Percentiles rank a stretch among this genome's conserved stretches.
These are phyloP conservation scores for Monocercomonoides exilis DNA, from an alignment of 78 protist species.

Conservation along the genomic window DNA sequence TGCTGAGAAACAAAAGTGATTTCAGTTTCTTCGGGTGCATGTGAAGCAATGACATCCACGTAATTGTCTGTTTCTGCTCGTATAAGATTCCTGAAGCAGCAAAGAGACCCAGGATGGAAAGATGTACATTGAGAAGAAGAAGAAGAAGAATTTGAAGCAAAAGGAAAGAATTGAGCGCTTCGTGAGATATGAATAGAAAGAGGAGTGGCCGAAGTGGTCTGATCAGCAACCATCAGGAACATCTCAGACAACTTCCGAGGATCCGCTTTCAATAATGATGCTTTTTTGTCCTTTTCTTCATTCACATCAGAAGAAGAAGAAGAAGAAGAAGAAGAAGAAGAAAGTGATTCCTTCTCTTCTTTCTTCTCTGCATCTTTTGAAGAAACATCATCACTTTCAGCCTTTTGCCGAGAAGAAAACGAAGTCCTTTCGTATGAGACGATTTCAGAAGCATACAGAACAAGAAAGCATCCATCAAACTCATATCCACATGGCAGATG, in stretches of 20 bases:
- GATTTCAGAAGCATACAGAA: neutral
- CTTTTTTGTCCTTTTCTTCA: too few relatives aligned
- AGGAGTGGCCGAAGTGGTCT: neutral
- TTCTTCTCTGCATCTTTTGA: neutral
- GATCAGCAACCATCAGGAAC: neutral
- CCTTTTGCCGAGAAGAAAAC: neutral
- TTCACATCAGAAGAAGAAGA: too few relatives aligned
- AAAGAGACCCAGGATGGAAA: neutral
- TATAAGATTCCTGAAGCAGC: neutral
- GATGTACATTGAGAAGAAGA: neutral
- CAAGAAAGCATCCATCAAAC: neutral
- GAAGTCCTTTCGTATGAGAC: neutral
- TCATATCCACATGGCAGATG: neutral
- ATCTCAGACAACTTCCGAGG: too few relatives aligned
- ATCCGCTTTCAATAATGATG: too few relatives aligned
- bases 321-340: too few relatives aligned
- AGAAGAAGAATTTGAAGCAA: neutral
- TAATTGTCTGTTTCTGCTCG: neutral
- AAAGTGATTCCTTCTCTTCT: too few relatives aligned
- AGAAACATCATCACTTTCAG: neutral
- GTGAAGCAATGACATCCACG: neutral
- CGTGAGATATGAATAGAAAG: neutral
- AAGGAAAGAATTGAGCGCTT: neutral
- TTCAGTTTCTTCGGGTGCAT: neutral
- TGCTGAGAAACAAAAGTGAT: too few relatives aligned